A percentile compares a stretch with the other conserved stretches of the same genome.
Evolutionary conservation across 257 asterid species (phyloP).

Genomic region (Nemophila menziesii): DNA sequence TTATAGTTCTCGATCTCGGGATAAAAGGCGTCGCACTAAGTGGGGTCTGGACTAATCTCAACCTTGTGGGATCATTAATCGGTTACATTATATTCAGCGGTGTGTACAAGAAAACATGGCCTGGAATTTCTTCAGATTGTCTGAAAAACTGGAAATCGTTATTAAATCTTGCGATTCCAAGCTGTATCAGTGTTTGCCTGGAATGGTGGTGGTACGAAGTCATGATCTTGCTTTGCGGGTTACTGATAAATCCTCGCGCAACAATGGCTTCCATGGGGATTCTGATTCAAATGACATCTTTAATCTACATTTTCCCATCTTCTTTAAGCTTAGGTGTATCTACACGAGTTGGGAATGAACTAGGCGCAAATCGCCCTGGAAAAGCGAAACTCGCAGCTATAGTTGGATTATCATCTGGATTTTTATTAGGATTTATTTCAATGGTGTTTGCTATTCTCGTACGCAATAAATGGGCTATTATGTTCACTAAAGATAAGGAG

Average conservation of each 20-base stretch:
- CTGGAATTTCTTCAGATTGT: constrained; percentile 23
- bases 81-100: constrained; percentile 27
- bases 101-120: constrained; percentile 28
- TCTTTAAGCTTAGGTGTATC: constrained; percentile 44
- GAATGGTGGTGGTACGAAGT: constrained; percentile 73
- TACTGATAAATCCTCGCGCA: constrained; percentile 34
- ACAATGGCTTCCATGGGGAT: constrained; percentile 60
- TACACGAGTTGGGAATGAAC: constrained; percentile 46
- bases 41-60: constrained; percentile 42
- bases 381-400: constrained; percentile 28
- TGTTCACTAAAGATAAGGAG: constrained; percentile 42
- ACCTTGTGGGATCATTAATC: constrained; percentile 30
- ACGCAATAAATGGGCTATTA: constrained; percentile 34
- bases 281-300: constrained; percentile 39
- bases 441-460: constrained; percentile 25
- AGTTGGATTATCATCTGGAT: constrained; percentile 25
- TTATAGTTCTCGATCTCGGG: constrained; percentile 29
- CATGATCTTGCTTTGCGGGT: constrained; percentile 44
- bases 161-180: constrained; percentile 32
- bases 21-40: constrained; percentile 40
- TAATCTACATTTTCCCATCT: constrained; percentile 55
- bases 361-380: constrained; percentile 36
- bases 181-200: constrained; percentile 45
- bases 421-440: constrained; percentile 25
- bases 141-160: constrained; percentile 27